Evolutionary conservation across 2,329 filamentous ascomycete genomes (phyloP).

Genomic region (Elsinoe perseae): DNA sequence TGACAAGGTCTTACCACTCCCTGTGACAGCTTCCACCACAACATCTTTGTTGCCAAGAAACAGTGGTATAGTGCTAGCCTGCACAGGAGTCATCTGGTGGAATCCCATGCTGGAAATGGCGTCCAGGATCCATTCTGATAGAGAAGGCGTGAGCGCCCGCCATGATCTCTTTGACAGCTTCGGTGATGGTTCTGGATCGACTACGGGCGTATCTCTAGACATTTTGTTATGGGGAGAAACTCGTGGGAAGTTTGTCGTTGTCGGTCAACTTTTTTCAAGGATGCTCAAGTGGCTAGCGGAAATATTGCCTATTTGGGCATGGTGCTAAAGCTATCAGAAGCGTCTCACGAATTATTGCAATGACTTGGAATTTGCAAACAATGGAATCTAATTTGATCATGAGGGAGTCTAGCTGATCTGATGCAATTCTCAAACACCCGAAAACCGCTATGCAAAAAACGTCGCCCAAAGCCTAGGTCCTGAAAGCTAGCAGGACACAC

Average conservation of each 20-base stretch:
- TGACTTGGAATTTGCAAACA: no score
- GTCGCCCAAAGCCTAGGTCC: no score
- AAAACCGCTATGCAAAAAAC: no score
- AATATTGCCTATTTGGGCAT: not conserved
- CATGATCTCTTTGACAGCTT: constrained; percentile 48
- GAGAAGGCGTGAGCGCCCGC: constrained; percentile 60
- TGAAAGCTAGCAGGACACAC: no score
- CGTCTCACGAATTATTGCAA: no score
- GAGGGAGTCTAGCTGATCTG: no score
- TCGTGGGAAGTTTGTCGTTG: not conserved
- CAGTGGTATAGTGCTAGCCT: constrained; percentile 80
- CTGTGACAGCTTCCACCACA: constrained; percentile 86
- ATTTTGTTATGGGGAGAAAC: not conserved
- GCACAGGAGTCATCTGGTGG: constrained; percentile 83
- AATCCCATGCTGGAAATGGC: constrained; percentile 81
- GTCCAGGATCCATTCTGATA: constrained; percentile 79
- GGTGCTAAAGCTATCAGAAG: not conserved
- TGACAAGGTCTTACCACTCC: constrained; percentile 81
- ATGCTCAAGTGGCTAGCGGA: not conserved
- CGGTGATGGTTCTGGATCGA: constrained; percentile 17
- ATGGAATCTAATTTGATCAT: no score
- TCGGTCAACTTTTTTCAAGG: constrained; percentile 2
- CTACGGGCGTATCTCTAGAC: constrained; percentile 17
- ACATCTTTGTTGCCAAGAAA: constrained; percentile 88
- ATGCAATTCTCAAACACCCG: no score